A percentile compares a stretch with the other conserved stretches of the same genome.
These are phyloP conservation scores for Tolypocladium inflatum DNA, from an alignment of 2,329 filamentous ascomycete genomes.

Conservation along the genomic window DNA sequence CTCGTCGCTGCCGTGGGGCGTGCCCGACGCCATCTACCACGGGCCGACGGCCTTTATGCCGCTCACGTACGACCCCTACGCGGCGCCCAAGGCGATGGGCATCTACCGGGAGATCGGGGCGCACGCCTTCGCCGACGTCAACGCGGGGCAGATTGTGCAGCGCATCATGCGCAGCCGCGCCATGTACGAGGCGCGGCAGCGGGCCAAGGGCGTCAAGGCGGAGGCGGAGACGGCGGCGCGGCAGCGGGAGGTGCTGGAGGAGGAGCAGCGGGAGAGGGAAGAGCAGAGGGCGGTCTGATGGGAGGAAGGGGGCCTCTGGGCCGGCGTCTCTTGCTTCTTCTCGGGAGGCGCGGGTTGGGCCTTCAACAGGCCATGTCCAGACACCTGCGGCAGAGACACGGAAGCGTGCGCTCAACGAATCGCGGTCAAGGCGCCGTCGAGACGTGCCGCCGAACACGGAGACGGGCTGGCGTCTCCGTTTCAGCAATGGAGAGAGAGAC, in stretches of 20 bases:
- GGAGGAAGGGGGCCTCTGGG: too few species aligned
- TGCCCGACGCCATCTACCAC: slow-evolving; percentile 80
- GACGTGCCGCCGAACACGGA: not conserved
- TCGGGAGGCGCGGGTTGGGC: not conserved
- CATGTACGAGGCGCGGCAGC: slow-evolving; percentile 85
- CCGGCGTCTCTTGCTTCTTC: too few species aligned
- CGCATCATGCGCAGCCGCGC: slow-evolving; percentile 80
- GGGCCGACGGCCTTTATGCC: slow-evolving; percentile 91
- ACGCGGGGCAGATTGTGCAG: slow-evolving; percentile 84
- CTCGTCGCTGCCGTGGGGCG: slow-evolving; percentile 60
- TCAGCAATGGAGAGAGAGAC: not conserved
- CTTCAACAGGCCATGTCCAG: not conserved
- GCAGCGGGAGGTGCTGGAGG: slow-evolving; percentile 52
- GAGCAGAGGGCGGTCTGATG: slow-evolving; percentile 21
- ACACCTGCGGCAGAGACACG: not conserved
- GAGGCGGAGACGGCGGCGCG: slow-evolving; percentile 60
- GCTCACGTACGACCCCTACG: slow-evolving; percentile 70
- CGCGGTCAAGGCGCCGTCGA: not conserved
- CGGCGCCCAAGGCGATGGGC: slow-evolving; percentile 67
- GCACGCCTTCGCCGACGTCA: slow-evolving; percentile 79
- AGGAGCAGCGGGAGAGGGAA: slow-evolving; percentile 43
- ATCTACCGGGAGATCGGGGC: slow-evolving; percentile 72
- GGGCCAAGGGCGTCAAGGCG: slow-evolving; percentile 81
- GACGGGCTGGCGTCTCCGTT: not conserved
- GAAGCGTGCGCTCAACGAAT: not conserved